Evolutionary conservation across 2,329 filamentous ascomycete species (phyloP), one percentile per base, ranked within the genome.

Genomic region (Trichoderma hamatum): DNA sequence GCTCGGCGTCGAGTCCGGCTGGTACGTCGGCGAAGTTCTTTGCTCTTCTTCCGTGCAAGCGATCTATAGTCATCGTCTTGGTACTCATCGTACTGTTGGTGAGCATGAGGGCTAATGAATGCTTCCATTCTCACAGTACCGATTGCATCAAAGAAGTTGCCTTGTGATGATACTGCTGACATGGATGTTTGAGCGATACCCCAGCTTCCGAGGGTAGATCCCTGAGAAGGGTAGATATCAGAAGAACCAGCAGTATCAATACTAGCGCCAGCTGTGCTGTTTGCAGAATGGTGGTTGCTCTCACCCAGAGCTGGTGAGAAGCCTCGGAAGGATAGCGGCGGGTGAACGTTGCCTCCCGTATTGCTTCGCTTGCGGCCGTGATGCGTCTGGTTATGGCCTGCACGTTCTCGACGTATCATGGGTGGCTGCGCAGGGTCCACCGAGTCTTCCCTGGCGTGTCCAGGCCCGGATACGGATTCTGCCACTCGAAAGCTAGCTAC

Each of bases 121-220:
- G 96, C 96, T 79, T 98, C 95, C 95, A 99, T 98, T 32, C 96
- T 89, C 58, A 98, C 89, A 2, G 94, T 98, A 1, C 94, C 94
- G 69, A 96, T 90, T 1, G 92, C 92, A 74, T 96, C 94, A 76
- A 96, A 96, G 81, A 96, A 94, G 78, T 89, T 89, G 69, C 81
- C 82, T 0, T 82, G 78, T 11, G 84, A 86, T 1, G 85, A 88
- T 3, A 85, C 84, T 70, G 88, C 86, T 0, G 85, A 87, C 3
- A 52, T 19, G 13, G 62, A 55, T 14, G 84, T 85, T n/a, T 85
- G 82, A 70, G 84, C 81, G 5, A 84, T 86, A 3, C 79, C 77
- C 80, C 81, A 84, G 19, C 82, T 79, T 43, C 78, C 76, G 52
- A 79, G 79, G 63, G 76, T 82, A 77, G 88, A 81, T 73, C 73